These are phyloP conservation scores for Dissophora globulifera DNA, from an alignment of 192 early-diverging fungal species.

Conservation along the genomic window DNA sequence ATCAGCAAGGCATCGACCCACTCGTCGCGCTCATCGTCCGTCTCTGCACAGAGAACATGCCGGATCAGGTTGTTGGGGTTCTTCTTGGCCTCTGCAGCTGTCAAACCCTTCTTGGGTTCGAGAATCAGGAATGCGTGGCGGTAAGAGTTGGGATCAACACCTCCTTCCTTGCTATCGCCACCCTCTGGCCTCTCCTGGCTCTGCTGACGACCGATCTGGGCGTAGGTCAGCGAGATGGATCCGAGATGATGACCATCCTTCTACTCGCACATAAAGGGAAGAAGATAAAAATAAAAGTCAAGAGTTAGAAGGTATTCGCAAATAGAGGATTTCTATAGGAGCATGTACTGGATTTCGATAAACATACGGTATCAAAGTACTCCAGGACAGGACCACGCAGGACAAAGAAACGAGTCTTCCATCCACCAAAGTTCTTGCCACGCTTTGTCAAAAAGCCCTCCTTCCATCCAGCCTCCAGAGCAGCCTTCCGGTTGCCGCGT, in stretches of 20 bases:
- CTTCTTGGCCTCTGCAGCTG: slow-evolving; percentile 38
- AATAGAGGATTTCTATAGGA: too few species aligned
- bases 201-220: slow-evolving; percentile 74
- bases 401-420: slow-evolving; percentile 92
- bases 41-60: slow-evolving; percentile 89
- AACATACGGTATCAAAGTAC: slow-evolving; percentile 82
- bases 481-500: slow-evolving; percentile 44
- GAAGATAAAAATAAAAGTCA: background rate
- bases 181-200: slow-evolving; percentile 36
- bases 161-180: slow-evolving; percentile 28
- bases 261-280: slow-evolving; percentile 44
- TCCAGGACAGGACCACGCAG: slow-evolving; percentile 74
- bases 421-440: slow-evolving; percentile 97
- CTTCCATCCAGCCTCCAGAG: slow-evolving; percentile 67
- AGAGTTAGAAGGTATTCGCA: background rate
- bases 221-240: slow-evolving; percentile 80
- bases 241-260: slow-evolving; percentile 79
- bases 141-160: slow-evolving; percentile 68
- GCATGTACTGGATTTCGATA: too few species aligned
- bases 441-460: slow-evolving; percentile 92
- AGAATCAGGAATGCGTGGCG: slow-evolving; percentile 88
- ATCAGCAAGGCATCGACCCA: slow-evolving; percentile 83
- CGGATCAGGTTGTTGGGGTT: slow-evolving; percentile 55
- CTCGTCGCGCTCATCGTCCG: slow-evolving; percentile 89
- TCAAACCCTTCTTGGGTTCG: slow-evolving; percentile 77